Evolutionary conservation across 2,329 filamentous ascomycete genomes (phyloP), one percentile per base, ranked within the genome.

Genomic region (Aureobasidium sp.): DNA sequence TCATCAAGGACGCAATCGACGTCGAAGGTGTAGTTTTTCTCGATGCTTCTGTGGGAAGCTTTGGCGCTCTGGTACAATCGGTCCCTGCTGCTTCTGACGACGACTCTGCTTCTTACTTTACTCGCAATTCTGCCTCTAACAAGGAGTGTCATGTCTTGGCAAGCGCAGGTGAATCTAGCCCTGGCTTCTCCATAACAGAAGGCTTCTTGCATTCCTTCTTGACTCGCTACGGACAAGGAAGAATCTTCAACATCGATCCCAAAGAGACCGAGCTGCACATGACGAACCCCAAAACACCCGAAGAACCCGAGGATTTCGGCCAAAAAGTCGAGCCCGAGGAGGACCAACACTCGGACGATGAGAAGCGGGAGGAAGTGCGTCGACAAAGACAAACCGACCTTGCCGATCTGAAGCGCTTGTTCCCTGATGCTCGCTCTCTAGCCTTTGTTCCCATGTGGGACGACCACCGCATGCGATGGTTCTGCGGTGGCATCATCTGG

Each of bases 371-470:
- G 19, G n/a, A 50, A 44, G 45, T 44, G 35, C 53, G 52, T 11
- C n/a, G 7, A 52, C 52, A 58, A 17, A 58, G 61, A 47, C 9
- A 37, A 22, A 17, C 6, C 5, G 61, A 62, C 14, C 6, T 62
- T 11, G 22, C 14, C 1, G 24, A 59, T 0, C 40, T 65, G 33
- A 53, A 33, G 14, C 29, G 31, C 15, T 27, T 62, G 62, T 79
- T 81, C 49, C 77, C 77, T 1, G 68, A 69, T 35, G 76, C 76
- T 2, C 71, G 73, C 0, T 78, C 79, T 47, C 70, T 83, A 2
- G 72, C 81, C 2, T 79, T 83, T 47, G 70, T 81, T 3, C 80
- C 80, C 0, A 68, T 82, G 17, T 83, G 79, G 79, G 81, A 83
- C 66, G 74, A 77, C 14, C 75, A 75, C 14, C 61, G 69, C 15